These are phyloP conservation scores for Penicillium sclerotiorum DNA, from an alignment of 2,329 filamentous ascomycete genomes.

Conservation along the genomic window DNA sequence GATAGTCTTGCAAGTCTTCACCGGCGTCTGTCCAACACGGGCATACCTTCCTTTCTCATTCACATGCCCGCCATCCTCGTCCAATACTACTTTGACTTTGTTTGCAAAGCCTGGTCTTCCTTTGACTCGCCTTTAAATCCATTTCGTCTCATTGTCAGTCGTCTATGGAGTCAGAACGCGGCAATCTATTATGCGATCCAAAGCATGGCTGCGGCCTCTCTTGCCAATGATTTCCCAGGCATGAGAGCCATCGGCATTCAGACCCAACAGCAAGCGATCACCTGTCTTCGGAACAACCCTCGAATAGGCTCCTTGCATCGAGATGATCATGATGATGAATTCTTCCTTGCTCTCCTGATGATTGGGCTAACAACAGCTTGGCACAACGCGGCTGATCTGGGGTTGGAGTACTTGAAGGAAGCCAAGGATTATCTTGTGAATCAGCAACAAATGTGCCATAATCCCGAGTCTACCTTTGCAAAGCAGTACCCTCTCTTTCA, in stretches of 20 bases:
- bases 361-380: slow-evolving; percentile 25
- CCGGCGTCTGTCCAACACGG: slow-evolving; percentile 19
- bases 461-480: slow-evolving; percentile 18
- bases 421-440: slow-evolving; percentile 23
- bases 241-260: slow-evolving; percentile 26
- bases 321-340: slow-evolving; percentile 24
- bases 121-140: slow-evolving; percentile 28
- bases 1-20: slow-evolving; percentile 23
- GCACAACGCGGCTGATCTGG: slow-evolving; percentile 24
- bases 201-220: slow-evolving; percentile 28
- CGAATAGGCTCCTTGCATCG: slow-evolving; percentile 17
- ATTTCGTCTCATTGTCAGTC: slow-evolving; percentile 23
- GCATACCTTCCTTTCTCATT: slow-evolving; percentile 24
- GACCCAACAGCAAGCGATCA: slow-evolving; percentile 27
- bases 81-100: slow-evolving; percentile 27
- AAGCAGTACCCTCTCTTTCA: slow-evolving; percentile 27
- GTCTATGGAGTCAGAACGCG: slow-evolving; percentile 26
- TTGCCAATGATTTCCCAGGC: slow-evolving; percentile 26
- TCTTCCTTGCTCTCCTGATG: slow-evolving; percentile 25
- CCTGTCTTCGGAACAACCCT: slow-evolving; percentile 21
- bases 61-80: slow-evolving; percentile 26
- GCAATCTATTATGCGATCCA: slow-evolving; percentile 29
- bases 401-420: slow-evolving; percentile 23
- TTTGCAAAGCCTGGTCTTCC: slow-evolving; percentile 28
- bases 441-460: slow-evolving; percentile 20